phyloP scores from a whole-genome alignment of 768 basidiomycete species.

The Lanmaoa rubissima region DNA sequence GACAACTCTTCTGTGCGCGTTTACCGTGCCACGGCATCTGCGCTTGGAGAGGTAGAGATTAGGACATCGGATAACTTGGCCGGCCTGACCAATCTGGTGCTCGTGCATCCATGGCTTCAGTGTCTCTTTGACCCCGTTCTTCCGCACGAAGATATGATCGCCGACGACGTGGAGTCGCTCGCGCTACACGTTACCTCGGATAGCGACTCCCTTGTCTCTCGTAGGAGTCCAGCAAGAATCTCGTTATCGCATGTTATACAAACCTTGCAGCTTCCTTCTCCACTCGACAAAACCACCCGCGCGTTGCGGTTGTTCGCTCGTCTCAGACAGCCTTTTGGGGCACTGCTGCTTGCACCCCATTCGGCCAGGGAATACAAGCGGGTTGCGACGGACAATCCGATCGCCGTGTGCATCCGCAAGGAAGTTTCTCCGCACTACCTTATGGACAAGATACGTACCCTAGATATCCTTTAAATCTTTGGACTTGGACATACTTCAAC shows the following conservation, averaged over 20 bases:
- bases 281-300: conserved; percentile 14
- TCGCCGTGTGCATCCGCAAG: conserved; percentile 12
- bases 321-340: conserved; percentile 16
- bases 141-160: conserved; percentile 21
- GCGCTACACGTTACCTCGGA: background rate
- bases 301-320: conserved; percentile 14
- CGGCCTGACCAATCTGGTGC: conserved; percentile 10
- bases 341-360: conserved; percentile 11
- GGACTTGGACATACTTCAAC: background rate
- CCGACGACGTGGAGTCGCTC: conserved; percentile 6
- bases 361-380: conserved; percentile 15
- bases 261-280: conserved; percentile 6
- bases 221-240: background rate
- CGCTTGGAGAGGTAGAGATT: conserved; percentile 10
- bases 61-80: conserved; percentile 9
- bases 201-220: background rate
- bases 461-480: conserved; percentile 13
- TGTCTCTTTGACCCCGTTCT: conserved; percentile 15
- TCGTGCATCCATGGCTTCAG: conserved; percentile 21
- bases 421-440: conserved; percentile 7
- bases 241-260: background rate
- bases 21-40: conserved; percentile 15
- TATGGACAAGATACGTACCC: conserved; percentile 12
- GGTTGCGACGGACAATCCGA: conserved; percentile 16
- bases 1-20: background rate